Base-by-base conservation (phyloP, 768 basidiomycete genomes). In the Gymnopilus dilepis region DNA sequence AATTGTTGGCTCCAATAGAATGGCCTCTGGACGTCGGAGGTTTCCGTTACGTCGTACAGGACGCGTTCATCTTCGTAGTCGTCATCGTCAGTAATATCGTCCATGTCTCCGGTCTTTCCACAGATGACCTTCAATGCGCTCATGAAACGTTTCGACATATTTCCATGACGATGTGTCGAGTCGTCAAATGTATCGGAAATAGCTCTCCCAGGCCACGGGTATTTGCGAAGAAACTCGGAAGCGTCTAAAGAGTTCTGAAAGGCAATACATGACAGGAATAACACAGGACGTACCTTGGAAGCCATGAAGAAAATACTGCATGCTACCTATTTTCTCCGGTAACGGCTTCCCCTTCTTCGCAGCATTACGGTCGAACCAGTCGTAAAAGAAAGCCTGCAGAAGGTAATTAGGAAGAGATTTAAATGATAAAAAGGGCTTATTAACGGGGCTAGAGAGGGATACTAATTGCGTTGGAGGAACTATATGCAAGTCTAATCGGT, bases 301-400 rank as follows among this genome's bases (percentile, higher is more conserved):
- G 13, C 94, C 94, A 65, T 92, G 86, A 69, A 95, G 76, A 75
- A 97, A 96, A 57, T 86, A 88, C 69, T 97, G 95, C 86, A 95
- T 89, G 67, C 90, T 92, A 7, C 95, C 95, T 52, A 95, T 89
- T 77, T 97, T 97, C 61, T 91, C 92, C 22, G 92, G 92, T 19
- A 95, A 73, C 1, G 84, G 82, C 69, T 94, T 93, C 6, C 91
- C 92, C 67, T 95, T 94, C 77, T 93, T 95, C 9, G 83, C 83
- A 4, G 85, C 91, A 69, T 78, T 91, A 60, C 93, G 81, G 67
- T 96, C 94, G 28, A 94, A 77, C 93, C 93, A 96, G 69, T 94
- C 92, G 67, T 96, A 97, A 74, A 92, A 97, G 75, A 97, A 97
- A 5, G 93, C 91, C 86, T 94, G 65, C 21, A 38, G 19, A 47